Evolutionary conservation across 23 red algal species (phyloP), one percentile per base, ranked within the genome.

Genomic region (Chondrus crispus): DNA sequence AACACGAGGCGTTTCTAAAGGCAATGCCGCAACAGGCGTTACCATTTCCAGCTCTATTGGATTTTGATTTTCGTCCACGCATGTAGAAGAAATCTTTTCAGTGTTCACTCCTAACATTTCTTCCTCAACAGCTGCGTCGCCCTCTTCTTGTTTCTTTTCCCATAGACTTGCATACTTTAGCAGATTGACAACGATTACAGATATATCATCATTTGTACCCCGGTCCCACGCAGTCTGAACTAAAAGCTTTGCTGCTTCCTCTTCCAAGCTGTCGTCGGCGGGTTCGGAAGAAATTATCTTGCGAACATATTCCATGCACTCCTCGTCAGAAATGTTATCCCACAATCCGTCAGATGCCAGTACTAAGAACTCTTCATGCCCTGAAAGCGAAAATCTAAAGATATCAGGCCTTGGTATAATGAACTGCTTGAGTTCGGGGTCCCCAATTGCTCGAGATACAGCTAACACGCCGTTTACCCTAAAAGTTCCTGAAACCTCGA

Each of bases 281-380:
- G 42, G 38, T 18, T 75, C 72, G 9, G 37, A 46, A 24, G 28
- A 13, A 24, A 37, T 83, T 22, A n/a, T 22, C 10, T 83, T 52
- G 26, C 78, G 9, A 37, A 68, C 41, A 24, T 83, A 58, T 46
- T 82, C 82, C 13, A 88, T 82, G 45, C 81, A 87, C 63, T 95
- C 93, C 42, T 95, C 77, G 39, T 99, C 97, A 1, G 43, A 52
- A 51, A 99, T 20, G 14, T 95, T 58, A 50, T 96, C 97, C 89
- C 94, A 99, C 11, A 99, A 46, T 22, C 97, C 97, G 76, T 99
- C 97, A 35, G 80, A 93, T 11, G 94, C 97, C 20, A 99, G 68
- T 22, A 99, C 84, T 5, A 96, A 57, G 46, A 90, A 87, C 58
- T 95, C 91, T 29, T 96, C 94, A 19, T 30, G 41, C 24, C 79